Evolutionary conservation across 139 green algal genomes (phyloP).

Genomic region (Eudorina sp.): DNA sequence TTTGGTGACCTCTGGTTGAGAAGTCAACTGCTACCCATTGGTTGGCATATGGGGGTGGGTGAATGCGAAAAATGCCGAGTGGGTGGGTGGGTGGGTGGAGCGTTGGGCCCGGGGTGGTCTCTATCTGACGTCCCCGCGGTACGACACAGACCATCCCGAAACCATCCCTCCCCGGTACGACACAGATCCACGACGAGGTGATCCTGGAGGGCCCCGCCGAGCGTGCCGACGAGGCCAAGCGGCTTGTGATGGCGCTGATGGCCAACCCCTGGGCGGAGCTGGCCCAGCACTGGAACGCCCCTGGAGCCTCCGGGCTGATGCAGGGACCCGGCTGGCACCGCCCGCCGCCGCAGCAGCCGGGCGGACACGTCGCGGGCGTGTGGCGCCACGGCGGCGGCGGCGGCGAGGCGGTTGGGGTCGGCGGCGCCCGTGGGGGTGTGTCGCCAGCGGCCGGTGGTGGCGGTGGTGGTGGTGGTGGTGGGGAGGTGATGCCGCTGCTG

Average conservation of each 20-base stretch:
- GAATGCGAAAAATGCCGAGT: too few relatives aligned
- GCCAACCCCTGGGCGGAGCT: slow-evolving; percentile 81
- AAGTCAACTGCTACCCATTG: too few relatives aligned
- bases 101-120: too few relatives aligned
- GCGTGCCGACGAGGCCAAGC: slow-evolving; percentile 75
- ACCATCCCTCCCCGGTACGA: too few relatives aligned
- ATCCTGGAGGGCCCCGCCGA: slow-evolving; percentile 96
- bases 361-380: slow-evolving; percentile 16
- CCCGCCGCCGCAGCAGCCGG: neutral
- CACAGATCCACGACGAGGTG: slow-evolving; percentile 98
- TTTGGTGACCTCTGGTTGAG: too few relatives aligned
- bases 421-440: neutral
- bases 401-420: neutral
- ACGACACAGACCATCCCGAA: too few relatives aligned
- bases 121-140: too few relatives aligned
- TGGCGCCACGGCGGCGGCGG: slow-evolving; percentile 7
- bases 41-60: too few relatives aligned
- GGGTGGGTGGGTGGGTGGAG: too few relatives aligned
- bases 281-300: slow-evolving; percentile 28
- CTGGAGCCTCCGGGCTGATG: neutral
- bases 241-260: slow-evolving; percentile 90
- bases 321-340: slow-evolving; percentile 23
- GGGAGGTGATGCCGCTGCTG: slow-evolving; percentile 70
- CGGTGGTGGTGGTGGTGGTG: slow-evolving; percentile 30
- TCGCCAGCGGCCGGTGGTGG: neutral